A percentile compares a stretch with the other conserved stretches of the same genome.
Conservation (phyloP, 2,329 filamentous ascomycete species). For the Verticillium tricorpus region DNA sequence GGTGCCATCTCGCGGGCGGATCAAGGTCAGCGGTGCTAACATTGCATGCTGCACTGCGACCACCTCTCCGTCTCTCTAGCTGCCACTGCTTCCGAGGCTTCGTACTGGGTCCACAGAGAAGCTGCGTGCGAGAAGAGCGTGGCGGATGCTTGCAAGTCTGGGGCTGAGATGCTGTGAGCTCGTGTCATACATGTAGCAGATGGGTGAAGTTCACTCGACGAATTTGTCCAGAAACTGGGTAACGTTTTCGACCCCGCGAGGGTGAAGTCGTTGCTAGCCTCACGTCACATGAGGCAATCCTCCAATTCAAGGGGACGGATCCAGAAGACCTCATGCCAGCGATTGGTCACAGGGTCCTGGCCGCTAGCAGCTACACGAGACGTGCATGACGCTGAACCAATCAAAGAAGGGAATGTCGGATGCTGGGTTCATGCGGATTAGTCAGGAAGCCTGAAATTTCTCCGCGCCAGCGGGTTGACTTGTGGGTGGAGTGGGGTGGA, state of each 20-base stretch:
- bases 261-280: background rate
- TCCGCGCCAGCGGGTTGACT: too few relatives aligned
- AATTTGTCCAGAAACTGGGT: background rate
- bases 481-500: too few relatives aligned
- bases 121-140: background rate
- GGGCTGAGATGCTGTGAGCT: background rate
- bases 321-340: background rate
- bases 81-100: background rate
- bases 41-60: background rate
- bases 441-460: background rate
- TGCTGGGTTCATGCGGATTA: background rate
- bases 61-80: background rate
- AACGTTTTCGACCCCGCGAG: background rate
- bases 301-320: background rate
- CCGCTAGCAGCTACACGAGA: constrained; percentile 15
- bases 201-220: background rate
- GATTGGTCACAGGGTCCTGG: background rate
- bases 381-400: constrained; percentile 14
- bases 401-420: constrained; percentile 2
- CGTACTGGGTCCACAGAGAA: background rate
- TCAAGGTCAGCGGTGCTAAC: background rate
- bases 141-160: background rate
- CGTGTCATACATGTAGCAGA: background rate
- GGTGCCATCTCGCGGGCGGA: constrained; percentile 21
- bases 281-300: background rate